Evolutionary conservation across 2,329 filamentous ascomycete species (phyloP).

Genomic region (Gnomoniopsis sp.): DNA sequence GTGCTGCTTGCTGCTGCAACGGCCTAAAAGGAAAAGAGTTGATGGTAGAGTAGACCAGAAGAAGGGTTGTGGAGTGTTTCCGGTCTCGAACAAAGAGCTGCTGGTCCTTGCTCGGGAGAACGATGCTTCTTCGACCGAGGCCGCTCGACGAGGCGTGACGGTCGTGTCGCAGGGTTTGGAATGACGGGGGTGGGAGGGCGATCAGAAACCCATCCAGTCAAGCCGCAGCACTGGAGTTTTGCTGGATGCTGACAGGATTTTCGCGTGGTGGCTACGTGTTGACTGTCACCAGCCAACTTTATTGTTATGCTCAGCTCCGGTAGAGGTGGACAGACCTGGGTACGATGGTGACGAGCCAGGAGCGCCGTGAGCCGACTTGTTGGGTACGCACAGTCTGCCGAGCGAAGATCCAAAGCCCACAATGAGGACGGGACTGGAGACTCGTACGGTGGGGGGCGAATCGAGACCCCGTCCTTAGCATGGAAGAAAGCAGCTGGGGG

Average conservation of each 20-base stretch:
- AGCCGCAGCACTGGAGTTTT: constrained; percentile 5
- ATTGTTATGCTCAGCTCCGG: constrained; percentile 4
- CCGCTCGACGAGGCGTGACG: not conserved
- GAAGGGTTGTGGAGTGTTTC: not conserved
- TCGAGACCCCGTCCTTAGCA: constrained; percentile 28
- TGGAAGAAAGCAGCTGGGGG: constrained; percentile 31
- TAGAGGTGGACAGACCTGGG: not conserved
- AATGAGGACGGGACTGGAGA: constrained; percentile 7
- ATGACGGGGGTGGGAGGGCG: constrained; percentile 10
- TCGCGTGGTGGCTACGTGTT: too few relatives aligned
- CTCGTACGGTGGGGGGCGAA: constrained; percentile 13
- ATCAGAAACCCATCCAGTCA: constrained; percentile 14
- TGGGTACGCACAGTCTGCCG: not conserved
- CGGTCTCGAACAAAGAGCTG: not conserved
- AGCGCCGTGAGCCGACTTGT: not conserved
- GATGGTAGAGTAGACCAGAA: not conserved
- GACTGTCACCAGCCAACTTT: too few relatives aligned
- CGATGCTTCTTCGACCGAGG: constrained; percentile 1
- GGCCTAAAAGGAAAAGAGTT: not conserved
- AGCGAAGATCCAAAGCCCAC: not conserved
- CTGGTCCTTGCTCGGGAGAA: not conserved
- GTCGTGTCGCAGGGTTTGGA: constrained; percentile 10
- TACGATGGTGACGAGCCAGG: constrained; percentile 1
- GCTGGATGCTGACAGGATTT: too few relatives aligned
- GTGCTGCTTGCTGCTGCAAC: not conserved